Base-by-base conservation (phyloP, 1,139 yeast species). In the Lodderomyces pseudojiufengensis region DNA sequence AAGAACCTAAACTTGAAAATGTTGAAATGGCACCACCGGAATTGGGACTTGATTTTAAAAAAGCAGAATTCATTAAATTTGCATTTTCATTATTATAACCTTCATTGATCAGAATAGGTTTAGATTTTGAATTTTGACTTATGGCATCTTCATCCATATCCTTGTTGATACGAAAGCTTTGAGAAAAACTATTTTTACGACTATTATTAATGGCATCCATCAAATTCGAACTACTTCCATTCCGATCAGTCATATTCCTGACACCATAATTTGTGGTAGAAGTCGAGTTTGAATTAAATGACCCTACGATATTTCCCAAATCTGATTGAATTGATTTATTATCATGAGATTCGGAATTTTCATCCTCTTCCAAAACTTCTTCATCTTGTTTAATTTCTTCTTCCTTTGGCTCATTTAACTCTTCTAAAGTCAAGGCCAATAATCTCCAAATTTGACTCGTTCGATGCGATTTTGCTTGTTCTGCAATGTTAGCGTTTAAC, bases 391-490 rank as follows among this genome's bases (percentile, higher is more conserved):
- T 25, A 24, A 32, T 8, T 15, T n/a, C 30, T 7, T 38, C 42
- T 16, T 26, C 38, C 21, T 37, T 40, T 12, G 35, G 29, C 9
- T 36, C 43, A 5, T 21, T 25, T 12, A 29, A 30, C 27, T 76
- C 77, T 51, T 78, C 75, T 10, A 83, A 56, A 10, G 81, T 68
- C 12, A 73, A 75, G 2, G 76, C 76, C 3, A 84, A 58, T n/a
- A 81, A 68, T 39, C 71, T 61, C 95, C 95, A 84, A 0, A 80
- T 70, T 51, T 82, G 88, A 35, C 83, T 69, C 35, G 81, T 83
- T 38, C 86, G 59, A 40, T 63, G 66, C 37, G 70, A 59, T 10
- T 70, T 70, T 1, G 71, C 81, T 31, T 68, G 61, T 0, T 71
- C 73, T 1, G 90, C 86, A 3, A 76, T 65, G 24, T 65, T 61